A percentile compares a stretch with the other conserved stretches of the same genome.
phyloP scores from a whole-genome alignment of 495 filamentous ascomycete species.

The Amniculicola lignicola region DNA sequence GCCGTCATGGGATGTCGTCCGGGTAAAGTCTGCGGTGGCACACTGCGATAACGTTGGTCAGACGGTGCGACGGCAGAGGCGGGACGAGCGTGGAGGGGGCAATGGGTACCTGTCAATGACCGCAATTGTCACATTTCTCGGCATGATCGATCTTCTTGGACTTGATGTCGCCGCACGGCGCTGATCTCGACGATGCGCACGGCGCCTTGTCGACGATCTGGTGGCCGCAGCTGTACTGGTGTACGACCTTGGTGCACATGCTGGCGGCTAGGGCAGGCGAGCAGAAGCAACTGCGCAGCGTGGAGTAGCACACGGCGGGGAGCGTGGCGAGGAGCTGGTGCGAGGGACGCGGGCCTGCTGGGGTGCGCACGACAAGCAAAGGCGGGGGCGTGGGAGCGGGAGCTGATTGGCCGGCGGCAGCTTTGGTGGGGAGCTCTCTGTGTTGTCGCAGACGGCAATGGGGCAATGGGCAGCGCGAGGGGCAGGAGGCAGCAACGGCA shows the following conservation, averaged over 20 bases:
- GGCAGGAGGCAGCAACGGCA: too few species aligned
- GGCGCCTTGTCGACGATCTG: slow-evolving; percentile 32
- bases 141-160: slow-evolving; percentile 40
- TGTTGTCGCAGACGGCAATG: not conserved
- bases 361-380: not conserved
- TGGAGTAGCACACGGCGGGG: not conserved
- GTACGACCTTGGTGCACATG: slow-evolving; percentile 42
- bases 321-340: not conserved
- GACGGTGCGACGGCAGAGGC: slow-evolving; percentile 17
- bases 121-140: slow-evolving; percentile 42
- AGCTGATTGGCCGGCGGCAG: not conserved
- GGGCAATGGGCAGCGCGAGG: not conserved
- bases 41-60: slow-evolving; percentile 32
- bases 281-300: not conserved
- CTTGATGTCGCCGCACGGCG: slow-evolving; percentile 33
- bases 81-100: not conserved
- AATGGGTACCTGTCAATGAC: slow-evolving; percentile 34
- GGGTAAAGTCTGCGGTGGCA: slow-evolving; percentile 38
- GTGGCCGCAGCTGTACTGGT: slow-evolving; percentile 41
- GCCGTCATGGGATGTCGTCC: slow-evolving; percentile 35
- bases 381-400: slow-evolving; percentile 1
- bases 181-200: slow-evolving; percentile 40
- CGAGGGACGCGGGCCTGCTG: slow-evolving; percentile 5
- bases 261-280: not conserved
- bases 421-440: slow-evolving; percentile 6